Conservation (phyloP, 2,329 filamentous ascomycete genomes). For the Cladobotryum protrusum region DNA sequence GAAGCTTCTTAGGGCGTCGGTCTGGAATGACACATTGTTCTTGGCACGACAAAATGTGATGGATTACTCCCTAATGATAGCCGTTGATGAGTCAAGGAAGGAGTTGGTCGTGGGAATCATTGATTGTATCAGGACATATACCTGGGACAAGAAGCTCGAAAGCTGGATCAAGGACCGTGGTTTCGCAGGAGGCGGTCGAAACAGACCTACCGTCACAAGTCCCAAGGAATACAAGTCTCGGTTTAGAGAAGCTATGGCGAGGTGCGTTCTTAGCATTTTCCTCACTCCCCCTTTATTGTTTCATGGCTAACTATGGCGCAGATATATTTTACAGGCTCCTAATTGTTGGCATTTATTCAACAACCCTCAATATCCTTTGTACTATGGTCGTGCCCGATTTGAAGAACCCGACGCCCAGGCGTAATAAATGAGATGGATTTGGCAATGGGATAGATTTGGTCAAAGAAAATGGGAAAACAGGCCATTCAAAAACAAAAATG, state of each 20-base stretch:
- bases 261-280: constrained; percentile 47
- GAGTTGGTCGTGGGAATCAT: constrained; percentile 97
- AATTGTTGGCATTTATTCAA: constrained; percentile 71
- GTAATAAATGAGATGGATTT: constrained; percentile 8
- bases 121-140: constrained; percentile 96
- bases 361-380: constrained; percentile 32
- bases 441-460: not conserved
- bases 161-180: constrained; percentile 98
- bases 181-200: constrained; percentile 67
- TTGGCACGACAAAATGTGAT: constrained; percentile 93
- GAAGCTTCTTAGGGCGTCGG: constrained; percentile 81
- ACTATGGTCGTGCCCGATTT: constrained; percentile 32
- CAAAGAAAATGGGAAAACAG: not conserved
- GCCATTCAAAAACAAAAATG: not conserved
- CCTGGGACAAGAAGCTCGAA: constrained; percentile 99
- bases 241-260: constrained; percentile 93
- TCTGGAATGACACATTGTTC: constrained; percentile 98
- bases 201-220: constrained; percentile 90
- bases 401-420: constrained; percentile 29
- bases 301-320: constrained; percentile 17
- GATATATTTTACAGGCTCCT: constrained; percentile 67
- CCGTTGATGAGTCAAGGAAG: constrained; percentile 82
- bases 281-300: not conserved
- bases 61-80: constrained; percentile 98
- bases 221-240: constrained; percentile 96